These are phyloP conservation scores for Themeda triandra DNA, from an alignment of 176 grass and related monocot species.

Conservation along the genomic window DNA sequence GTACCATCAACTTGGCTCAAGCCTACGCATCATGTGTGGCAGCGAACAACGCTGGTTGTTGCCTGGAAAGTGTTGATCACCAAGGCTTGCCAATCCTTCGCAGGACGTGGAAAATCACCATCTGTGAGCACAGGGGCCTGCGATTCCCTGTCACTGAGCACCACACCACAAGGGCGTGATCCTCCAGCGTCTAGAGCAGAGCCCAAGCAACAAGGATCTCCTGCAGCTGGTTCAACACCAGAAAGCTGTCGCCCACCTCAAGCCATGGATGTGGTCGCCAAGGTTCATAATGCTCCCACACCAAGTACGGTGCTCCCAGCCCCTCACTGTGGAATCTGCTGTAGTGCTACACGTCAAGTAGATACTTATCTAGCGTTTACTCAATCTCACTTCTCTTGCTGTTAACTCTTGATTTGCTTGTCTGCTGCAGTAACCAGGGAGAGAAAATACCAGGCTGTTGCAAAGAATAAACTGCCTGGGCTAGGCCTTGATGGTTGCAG, in stretches of 20 bases:
- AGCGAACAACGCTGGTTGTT: too few relatives aligned
- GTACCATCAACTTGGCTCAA: too few relatives aligned
- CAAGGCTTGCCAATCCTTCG: too few relatives aligned
- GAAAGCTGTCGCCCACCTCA: background rate
- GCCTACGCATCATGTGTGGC: too few relatives aligned
- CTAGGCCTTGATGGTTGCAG: background rate
- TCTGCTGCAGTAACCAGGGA: background rate
- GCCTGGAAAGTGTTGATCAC: too few relatives aligned
- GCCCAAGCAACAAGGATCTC: too few relatives aligned
- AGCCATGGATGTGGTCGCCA: background rate
- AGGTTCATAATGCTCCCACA: conserved; percentile 7
- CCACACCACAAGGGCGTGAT: too few relatives aligned
- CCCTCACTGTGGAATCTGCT: background rate
- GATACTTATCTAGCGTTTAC: too few relatives aligned
- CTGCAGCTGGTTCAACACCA: background rate
- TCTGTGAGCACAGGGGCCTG: too few relatives aligned
- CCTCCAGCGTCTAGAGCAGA: too few relatives aligned
- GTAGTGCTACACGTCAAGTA: background rate
- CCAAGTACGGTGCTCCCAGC: background rate
- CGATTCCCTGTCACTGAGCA: too few relatives aligned
- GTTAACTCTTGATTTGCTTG: background rate
- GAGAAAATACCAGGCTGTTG: background rate
- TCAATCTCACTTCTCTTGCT: background rate
- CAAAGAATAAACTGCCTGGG: background rate
- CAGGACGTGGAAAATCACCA: too few relatives aligned